These are phyloP conservation scores for Amaranthus palmeri DNA, from an alignment of 148 eudicot species.

Conservation along the genomic window DNA sequence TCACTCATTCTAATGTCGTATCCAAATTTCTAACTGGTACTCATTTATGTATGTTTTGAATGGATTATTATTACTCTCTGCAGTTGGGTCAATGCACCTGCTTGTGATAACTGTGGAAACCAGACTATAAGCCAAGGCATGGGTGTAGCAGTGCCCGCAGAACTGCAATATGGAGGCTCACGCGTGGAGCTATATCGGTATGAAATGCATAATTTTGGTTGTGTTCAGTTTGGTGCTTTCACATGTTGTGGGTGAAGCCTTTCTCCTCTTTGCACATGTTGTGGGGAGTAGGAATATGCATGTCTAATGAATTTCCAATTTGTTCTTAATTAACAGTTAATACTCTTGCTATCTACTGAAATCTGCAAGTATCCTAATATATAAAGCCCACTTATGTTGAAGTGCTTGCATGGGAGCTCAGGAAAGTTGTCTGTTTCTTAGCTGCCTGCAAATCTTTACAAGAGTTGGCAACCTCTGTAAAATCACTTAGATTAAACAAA, in stretches of 20 bases:
- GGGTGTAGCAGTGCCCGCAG: conserved; percentile 59
- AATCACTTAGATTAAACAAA: too few species aligned
- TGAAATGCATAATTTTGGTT: conserved; percentile 2
- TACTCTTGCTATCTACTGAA: too few species aligned
- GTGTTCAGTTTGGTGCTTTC: not conserved
- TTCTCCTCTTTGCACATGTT: not conserved
- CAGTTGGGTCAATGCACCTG: conserved; percentile 85
- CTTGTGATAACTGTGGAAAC: conserved; percentile 70
- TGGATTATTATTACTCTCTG: conserved; percentile 11
- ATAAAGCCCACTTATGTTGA: too few species aligned
- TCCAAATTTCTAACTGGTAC: not conserved
- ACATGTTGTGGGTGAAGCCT: not conserved
- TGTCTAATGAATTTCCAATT: too few species aligned
- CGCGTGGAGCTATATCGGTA: conserved; percentile 92
- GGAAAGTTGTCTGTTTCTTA: too few species aligned
- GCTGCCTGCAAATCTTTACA: too few species aligned
- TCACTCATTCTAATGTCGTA: conserved; percentile 2
- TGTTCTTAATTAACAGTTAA: too few species aligned
- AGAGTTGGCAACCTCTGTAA: too few species aligned
- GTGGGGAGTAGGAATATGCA: too few species aligned
- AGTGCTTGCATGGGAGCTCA: too few species aligned
- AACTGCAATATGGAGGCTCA: conserved; percentile 57
- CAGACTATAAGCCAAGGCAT: conserved; percentile 58
- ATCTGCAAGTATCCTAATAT: too few species aligned
- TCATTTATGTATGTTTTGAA: not conserved